Evolutionary conservation across 192 early-diverging fungal genomes (phyloP).

Genomic region (Coemansia sp.): DNA sequence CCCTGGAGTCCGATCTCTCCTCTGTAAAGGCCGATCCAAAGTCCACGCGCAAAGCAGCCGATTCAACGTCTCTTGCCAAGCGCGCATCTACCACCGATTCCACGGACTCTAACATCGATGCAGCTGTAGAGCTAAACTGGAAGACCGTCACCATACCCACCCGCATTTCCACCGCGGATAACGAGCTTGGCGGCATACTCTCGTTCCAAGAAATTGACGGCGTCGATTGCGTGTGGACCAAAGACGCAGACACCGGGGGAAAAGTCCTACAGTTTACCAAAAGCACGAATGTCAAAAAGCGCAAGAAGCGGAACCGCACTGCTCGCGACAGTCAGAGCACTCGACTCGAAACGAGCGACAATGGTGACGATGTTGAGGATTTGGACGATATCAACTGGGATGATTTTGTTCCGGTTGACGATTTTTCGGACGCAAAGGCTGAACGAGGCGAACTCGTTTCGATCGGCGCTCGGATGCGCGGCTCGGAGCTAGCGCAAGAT

Average conservation of each 20-base stretch:
- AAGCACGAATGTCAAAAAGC: constrained; percentile 9
- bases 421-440: constrained; percentile 68
- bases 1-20: background rate
- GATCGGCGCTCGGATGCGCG: constrained; percentile 32
- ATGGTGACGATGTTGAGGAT: constrained; percentile 14
- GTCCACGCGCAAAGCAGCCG: constrained; percentile 2
- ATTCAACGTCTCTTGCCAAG: background rate
- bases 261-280: constrained; percentile 67
- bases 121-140: constrained; percentile 58
- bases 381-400: constrained; percentile 32
- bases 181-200: constrained; percentile 78
- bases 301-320: constrained; percentile 9
- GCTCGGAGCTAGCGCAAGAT: constrained; percentile 3
- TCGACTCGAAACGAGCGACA: background rate
- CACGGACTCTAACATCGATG: constrained; percentile 11
- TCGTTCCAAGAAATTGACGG: constrained; percentile 85
- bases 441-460: constrained; percentile 34
- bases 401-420: constrained; percentile 72
- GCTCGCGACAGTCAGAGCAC: background rate
- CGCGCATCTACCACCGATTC: background rate
- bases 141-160: constrained; percentile 52
- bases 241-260: constrained; percentile 56
- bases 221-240: constrained; percentile 74
- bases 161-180: constrained; percentile 53
- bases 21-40: background rate